Evolutionary conservation across 2,329 filamentous ascomycete genomes (phyloP), one percentile per base, ranked within the genome.

Genomic region (Alternaria solani): DNA sequence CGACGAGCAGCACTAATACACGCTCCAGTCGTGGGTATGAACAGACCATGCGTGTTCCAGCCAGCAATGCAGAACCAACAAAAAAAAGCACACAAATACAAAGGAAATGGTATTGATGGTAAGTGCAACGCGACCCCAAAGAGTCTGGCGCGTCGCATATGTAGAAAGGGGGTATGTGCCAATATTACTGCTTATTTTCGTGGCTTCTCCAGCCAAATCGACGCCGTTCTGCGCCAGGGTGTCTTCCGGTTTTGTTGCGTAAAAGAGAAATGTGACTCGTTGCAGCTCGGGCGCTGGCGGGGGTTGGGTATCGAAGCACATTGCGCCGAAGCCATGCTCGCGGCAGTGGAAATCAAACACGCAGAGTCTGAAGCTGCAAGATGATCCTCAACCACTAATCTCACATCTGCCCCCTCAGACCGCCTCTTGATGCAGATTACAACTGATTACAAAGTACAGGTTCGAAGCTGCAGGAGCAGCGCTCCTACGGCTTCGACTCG

Each of bases 381-480:
- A 59, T 23, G 43, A 44, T 42, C 41, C 51, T 47, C 23, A 28
- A 51, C 58, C 34, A 18, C 42, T 20, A 25, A 18, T 43, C 49
- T 59, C 39, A 48, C 34, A 52, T 23, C 49, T 59, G 54, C 43
- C 54, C 57, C 52, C 52, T 49, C 54, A 44, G 48, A 49, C 65
- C 63, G 61, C 61, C 66, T 67, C 65, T 64, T 65, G 46, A 74
- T 74, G 74, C 74, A 75, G 70, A 78, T 78, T 77, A 77, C 73
- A 77, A 66, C 66, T 71, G 69, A 77, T 78, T 78, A 78, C 73
- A 75, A 78, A 71, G 72, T 75, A 78, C 73, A 75, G 67, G 55
- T 38, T 52, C 36, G 51, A 63, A 47, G 32, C 28, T 48, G 44
- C 60, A 39, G 51, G 49, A 62, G 53, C 16, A 28, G 46, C 26